phyloP scores from a whole-genome alignment of 768 basidiomycete species.

The Auricularia cornea region DNA sequence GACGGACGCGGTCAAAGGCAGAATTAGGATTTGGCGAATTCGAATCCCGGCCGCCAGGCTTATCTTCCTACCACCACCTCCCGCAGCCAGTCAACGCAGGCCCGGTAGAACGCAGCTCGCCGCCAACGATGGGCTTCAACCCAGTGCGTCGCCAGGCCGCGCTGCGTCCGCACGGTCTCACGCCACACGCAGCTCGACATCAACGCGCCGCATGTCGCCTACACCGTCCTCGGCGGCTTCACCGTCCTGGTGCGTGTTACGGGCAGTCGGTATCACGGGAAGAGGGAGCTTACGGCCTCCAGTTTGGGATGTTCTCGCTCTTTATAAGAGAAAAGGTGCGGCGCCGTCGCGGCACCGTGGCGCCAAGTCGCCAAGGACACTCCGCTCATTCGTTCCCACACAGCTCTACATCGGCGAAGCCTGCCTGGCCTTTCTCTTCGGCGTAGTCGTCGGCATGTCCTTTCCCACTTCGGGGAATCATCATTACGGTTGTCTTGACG shows the following conservation, averaged over 20 bases:
- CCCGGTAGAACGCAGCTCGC: background rate
- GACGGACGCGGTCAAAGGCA: no score
- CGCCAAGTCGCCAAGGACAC: background rate
- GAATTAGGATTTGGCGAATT: no score
- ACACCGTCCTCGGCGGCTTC: slow-evolving; percentile 74
- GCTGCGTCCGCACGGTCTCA: background rate
- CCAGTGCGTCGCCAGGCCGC: background rate
- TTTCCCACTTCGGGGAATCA: background rate
- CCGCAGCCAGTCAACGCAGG: background rate
- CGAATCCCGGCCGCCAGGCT: background rate
- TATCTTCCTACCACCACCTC: background rate
- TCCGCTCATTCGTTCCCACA: background rate
- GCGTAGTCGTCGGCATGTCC: slow-evolving; percentile 70
- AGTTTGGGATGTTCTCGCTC: slow-evolving; percentile 95
- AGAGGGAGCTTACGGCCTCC: background rate
- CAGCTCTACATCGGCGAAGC: slow-evolving; percentile 94
- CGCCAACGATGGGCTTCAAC: background rate
- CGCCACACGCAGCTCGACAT: slow-evolving; percentile 40
- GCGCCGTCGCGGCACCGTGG: slow-evolving; percentile 1
- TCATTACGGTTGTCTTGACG: background rate
- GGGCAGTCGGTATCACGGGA: background rate
- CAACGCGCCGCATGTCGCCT: slow-evolving; percentile 63
- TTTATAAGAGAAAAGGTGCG: slow-evolving; percentile 78
- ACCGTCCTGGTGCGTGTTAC: slow-evolving; percentile 58
- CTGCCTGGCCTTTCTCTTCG: slow-evolving; percentile 89